Evolutionary conservation across 176 grass and related monocot species (phyloP), one percentile per base, ranked within the genome.

Genomic region (Puya raimondii): DNA sequence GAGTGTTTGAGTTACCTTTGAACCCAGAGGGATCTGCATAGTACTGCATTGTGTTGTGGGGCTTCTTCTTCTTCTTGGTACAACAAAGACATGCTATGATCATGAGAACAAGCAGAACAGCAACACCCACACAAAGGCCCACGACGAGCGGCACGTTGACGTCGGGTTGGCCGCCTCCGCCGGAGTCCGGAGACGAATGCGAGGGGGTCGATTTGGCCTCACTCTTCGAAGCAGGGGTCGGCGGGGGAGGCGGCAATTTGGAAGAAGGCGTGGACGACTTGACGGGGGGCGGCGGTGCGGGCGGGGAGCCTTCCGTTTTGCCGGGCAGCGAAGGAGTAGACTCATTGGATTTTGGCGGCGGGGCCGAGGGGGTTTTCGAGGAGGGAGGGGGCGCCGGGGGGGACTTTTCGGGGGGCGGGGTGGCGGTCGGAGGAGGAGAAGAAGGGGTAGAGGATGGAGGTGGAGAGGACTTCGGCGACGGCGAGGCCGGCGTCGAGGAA

Each of bases 11-110:
- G 8, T 50, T 67, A 80, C 83, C 83, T 65, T 74, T 77, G 83
- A 65, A 86, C 2, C 65, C 78, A 23, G 74, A 84, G 53, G 81
- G 23, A 47, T 87, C 77, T 1, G 80, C 72, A 71, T 84, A 88
- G 65, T 83, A 73, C 57, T 51, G 25, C 68, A 85, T 63, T 16
- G 68, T 65, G 16, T 74, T 51, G 21, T 71, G 85, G 3, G 56
- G 73, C 42, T 70, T 56, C 78, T 16, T 84, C 70, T 48, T 75
- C 16, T 51, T 70, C 11, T 68, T n/a, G 10, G 51, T 50, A 64
- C 78, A 88, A 10, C 79, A 86, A 29, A 50, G 58, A 21, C 73
- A 84, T 23, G 57, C 74, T 3, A 59, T 25, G 70, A 84, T 2
- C 33, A 82, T 16, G 50, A 52, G 51, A 49, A 72, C 5, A 48